A percentile compares a stretch with the other conserved stretches of the same genome.
These are phyloP conservation scores for Pichia sp. DNA, from an alignment of 1,139 yeast species.

Conservation along the genomic window DNA sequence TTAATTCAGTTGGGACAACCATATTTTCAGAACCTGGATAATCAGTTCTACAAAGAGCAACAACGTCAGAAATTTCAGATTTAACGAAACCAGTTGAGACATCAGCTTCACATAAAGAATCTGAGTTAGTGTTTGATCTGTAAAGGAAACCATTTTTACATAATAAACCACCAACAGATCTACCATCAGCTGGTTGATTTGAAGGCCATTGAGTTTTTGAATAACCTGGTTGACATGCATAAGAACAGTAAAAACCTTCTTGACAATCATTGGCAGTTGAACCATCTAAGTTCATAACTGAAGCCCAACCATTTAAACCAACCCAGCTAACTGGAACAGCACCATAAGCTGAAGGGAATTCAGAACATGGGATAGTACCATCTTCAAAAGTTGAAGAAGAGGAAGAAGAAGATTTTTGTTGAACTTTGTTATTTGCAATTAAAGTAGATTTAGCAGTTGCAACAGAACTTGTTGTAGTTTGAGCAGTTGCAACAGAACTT, in stretches of 20 bases:
- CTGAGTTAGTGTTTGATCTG: conserved; percentile 59
- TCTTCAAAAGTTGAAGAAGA: conserved; percentile 52
- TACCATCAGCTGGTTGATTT: conserved; percentile 77
- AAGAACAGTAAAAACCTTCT: conserved; percentile 92
- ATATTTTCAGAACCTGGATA: conserved; percentile 99
- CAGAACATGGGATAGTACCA: conserved; percentile 65
- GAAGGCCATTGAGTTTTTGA: conserved; percentile 96
- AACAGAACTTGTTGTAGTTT: conserved; percentile 16
- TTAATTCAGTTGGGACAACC: conserved; percentile 84
- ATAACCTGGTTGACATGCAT: conserved; percentile 95
- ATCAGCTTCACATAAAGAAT: conserved; percentile 84
- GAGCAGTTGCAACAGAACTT: conserved; percentile 17
- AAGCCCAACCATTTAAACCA: conserved; percentile 88
- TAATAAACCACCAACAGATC: conserved; percentile 81
- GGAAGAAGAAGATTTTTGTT: not conserved
- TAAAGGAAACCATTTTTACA: conserved; percentile 77
- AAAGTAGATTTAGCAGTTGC: conserved; percentile 20
- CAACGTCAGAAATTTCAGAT: conserved; percentile 54
- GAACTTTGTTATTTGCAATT: not conserved
- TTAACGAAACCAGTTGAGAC: conserved; percentile 59
- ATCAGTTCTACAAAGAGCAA: conserved; percentile 94
- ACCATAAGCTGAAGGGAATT: conserved; percentile 74
- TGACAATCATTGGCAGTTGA: conserved; percentile 57
- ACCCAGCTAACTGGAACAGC: conserved; percentile 76
- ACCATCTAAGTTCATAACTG: conserved; percentile 55